Evolutionary conservation across 2,329 filamentous ascomycete species (phyloP).

Genomic region (Microdochium trichocladiopsis): DNA sequence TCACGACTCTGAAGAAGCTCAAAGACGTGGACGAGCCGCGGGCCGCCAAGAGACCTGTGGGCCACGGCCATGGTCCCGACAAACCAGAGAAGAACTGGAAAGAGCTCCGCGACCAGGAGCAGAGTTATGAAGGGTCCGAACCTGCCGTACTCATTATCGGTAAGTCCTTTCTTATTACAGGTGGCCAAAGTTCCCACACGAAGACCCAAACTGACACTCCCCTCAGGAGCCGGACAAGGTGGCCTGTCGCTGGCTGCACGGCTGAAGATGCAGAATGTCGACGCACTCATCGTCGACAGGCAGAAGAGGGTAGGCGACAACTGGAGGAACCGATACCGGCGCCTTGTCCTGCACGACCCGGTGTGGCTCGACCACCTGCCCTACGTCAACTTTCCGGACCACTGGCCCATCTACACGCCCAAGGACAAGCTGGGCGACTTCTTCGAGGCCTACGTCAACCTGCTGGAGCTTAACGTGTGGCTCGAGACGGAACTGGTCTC

Average conservation of each 20-base stretch:
- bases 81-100: slow-evolving; percentile 52
- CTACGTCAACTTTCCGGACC: slow-evolving; percentile 55
- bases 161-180: slow-evolving; percentile 20
- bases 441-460: slow-evolving; percentile 56
- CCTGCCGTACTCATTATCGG: slow-evolving; percentile 57
- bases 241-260: slow-evolving; percentile 51
- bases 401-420: slow-evolving; percentile 64
- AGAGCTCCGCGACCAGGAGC: slow-evolving; percentile 40
- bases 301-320: slow-evolving; percentile 55
- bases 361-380: slow-evolving; percentile 57
- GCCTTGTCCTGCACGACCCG: slow-evolving; percentile 62
- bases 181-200: neutral
- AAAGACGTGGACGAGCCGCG: slow-evolving; percentile 44
- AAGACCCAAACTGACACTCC: slow-evolving; percentile 2
- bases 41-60: slow-evolving; percentile 39
- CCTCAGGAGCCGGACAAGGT: slow-evolving; percentile 49
- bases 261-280: slow-evolving; percentile 50
- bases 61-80: slow-evolving; percentile 47
- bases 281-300: slow-evolving; percentile 50
- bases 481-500: slow-evolving; percentile 37
- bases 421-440: slow-evolving; percentile 67
- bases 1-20: slow-evolving; percentile 49
- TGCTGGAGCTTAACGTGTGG: slow-evolving; percentile 65
- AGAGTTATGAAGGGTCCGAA: slow-evolving; percentile 39
- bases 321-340: slow-evolving; percentile 56